phyloP scores from a whole-genome alignment of 768 basidiomycete species.

The Agrocybe praecox region DNA sequence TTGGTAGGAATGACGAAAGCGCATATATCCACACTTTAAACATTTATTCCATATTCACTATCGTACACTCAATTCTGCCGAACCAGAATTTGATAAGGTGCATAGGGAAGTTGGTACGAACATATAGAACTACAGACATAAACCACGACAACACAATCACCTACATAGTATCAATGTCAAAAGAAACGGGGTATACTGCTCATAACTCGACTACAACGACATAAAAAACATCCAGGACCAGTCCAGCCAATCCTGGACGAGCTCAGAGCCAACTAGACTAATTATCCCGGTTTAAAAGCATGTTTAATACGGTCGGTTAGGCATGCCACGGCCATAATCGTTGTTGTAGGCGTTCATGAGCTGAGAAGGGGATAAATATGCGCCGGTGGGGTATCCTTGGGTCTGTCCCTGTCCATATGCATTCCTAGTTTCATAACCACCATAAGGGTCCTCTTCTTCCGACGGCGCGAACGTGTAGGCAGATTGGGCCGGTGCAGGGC shows the following conservation, averaged over 20 bases:
- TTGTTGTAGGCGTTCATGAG: background rate
- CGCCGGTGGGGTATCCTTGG: background rate
- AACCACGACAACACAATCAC: too few species aligned
- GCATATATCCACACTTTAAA: too few species aligned
- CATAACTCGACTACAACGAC: background rate
- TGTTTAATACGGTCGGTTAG: background rate
- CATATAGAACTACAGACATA: too few species aligned
- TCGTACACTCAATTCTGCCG: too few species aligned
- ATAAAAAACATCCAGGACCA: background rate
- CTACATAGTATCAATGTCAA: too few species aligned
- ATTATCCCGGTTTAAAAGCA: background rate
- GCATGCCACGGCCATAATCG: background rate
- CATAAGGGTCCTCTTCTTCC: background rate
- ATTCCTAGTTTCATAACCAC: background rate
- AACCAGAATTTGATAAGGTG: too few species aligned
- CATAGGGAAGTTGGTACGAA: too few species aligned
- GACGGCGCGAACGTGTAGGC: background rate
- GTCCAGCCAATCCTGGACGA: background rate
- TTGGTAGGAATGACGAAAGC: too few species aligned
- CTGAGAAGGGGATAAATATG: slow-evolving; percentile 5
- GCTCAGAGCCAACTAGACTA: background rate
- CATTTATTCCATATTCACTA: too few species aligned
- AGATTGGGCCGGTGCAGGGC: background rate
- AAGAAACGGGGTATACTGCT: background rate
- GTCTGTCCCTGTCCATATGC: background rate